Conservation (phyloP, 2,329 filamentous ascomycete species). For the Acrocalymma vagum region DNA sequence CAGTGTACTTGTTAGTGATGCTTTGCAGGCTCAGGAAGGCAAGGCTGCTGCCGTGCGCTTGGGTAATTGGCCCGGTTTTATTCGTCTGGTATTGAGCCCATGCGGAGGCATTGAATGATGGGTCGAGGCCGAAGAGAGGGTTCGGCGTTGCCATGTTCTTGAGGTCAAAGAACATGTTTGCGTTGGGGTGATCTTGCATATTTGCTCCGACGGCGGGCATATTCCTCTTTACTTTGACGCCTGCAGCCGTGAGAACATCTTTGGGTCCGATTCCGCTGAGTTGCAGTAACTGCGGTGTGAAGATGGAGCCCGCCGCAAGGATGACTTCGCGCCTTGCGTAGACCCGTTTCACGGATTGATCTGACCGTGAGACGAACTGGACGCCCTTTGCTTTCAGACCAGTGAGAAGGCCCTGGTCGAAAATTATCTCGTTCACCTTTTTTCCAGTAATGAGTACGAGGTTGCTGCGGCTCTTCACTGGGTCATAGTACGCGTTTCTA, state of each 20-base stretch:
- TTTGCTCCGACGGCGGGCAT: slow-evolving; percentile 41
- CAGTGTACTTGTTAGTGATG: slow-evolving; percentile 22
- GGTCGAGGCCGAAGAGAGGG: slow-evolving; percentile 26
- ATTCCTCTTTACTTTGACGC: slow-evolving; percentile 33
- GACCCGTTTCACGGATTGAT: slow-evolving; percentile 25
- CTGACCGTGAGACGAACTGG: slow-evolving; percentile 25
- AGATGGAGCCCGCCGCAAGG: slow-evolving; percentile 64
- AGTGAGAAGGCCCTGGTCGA: slow-evolving; percentile 21
- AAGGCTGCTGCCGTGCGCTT: slow-evolving; percentile 32
- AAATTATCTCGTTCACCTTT: slow-evolving; percentile 34
- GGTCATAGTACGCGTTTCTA: slow-evolving; percentile 35
- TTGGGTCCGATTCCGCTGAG: slow-evolving; percentile 40
- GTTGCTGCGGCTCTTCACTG: slow-evolving; percentile 29
- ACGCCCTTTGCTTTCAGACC: slow-evolving; percentile 28
- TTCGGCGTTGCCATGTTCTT: slow-evolving; percentile 29
- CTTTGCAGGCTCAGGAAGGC: slow-evolving; percentile 28
- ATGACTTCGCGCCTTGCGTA: slow-evolving; percentile 61
- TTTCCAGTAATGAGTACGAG: slow-evolving; percentile 29
- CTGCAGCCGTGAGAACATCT: slow-evolving; percentile 27
- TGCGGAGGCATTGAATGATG: slow-evolving; percentile 32
- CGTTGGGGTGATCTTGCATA: slow-evolving; percentile 41
- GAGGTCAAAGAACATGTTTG: slow-evolving; percentile 28
- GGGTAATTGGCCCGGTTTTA: slow-evolving; percentile 36
- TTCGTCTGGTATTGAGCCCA: slow-evolving; percentile 34
- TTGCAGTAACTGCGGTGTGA: slow-evolving; percentile 63